Base-by-base conservation (phyloP, 2,329 filamentous ascomycete species). In the Hymenoscyphus linearis region DNA sequence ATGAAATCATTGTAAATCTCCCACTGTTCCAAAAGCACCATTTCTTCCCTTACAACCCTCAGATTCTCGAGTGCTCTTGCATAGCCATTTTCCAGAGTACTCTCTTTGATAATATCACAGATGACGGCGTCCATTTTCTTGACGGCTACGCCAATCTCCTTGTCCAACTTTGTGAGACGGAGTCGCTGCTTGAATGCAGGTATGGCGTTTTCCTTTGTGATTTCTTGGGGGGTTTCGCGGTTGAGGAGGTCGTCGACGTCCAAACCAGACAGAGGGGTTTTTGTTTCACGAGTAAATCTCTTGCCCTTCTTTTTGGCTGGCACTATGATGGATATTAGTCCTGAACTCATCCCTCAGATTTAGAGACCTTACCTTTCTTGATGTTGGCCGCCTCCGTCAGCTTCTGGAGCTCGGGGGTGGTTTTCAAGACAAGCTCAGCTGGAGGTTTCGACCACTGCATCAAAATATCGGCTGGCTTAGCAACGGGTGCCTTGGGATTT, bases 241-340 rank as follows among this genome's bases (percentile, higher is more conserved):
- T 83, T 82, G n/a, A 98, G 85, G 2, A 98, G 83, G 4, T 85
- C 86, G 62, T 93, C 89, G 44, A 98, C 83, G 69, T 98, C 90
- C 47, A 99, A 86, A 22, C 93, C 93, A 0, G 93, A 98, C 9
- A 96, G 83, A 0, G 95, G 95, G 69, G 93, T 93, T 62, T 88
- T 82, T 0, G 82, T 76, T 34, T 96, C 86, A 66, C 52, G 82
- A 12, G 44, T 80, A 40, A 80, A 79, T 70, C 88, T 88, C 64
- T 86, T 87, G 37, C 89, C 87, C 74, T 91, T 91, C 47, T 82
- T 82, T 73, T 92, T 95, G 0, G 88, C 86, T 7, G 91, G 90
- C 0, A 96, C 91, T 88, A 18, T 25, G 68, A 65, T 50, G 36
- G 22, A 16, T 37, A 12, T 55, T 56, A 57, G 37, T 50, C 36